Percentiles rank a stretch among this genome's conserved stretches.
Conservation (phyloP, 148 eudicot species). For the Euryodendron excelsum region DNA sequence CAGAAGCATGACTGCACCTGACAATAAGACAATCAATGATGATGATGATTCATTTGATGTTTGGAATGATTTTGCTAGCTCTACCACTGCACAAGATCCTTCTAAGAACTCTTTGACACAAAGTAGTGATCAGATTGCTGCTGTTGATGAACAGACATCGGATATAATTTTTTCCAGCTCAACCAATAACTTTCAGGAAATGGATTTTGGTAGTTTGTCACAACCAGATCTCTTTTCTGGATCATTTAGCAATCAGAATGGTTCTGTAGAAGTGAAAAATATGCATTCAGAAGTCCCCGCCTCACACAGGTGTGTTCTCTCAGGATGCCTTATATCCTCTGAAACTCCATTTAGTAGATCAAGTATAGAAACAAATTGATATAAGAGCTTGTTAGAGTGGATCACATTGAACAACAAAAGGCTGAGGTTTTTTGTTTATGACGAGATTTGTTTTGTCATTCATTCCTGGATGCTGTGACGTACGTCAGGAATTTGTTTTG, state of each 20-base stretch:
- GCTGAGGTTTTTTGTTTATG: not conserved
- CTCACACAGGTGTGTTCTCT: slow-evolving; percentile 43
- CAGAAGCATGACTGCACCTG: slow-evolving; percentile 19
- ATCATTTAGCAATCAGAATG: slow-evolving; percentile 26
- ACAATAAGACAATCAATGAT: slow-evolving; percentile 21
- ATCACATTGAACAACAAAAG: not conserved
- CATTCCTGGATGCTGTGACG: not conserved
- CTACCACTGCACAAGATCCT: slow-evolving; percentile 25
- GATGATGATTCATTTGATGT: slow-evolving; percentile 41
- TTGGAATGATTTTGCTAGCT: slow-evolving; percentile 50
- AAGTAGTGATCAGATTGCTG: slow-evolving; percentile 10
- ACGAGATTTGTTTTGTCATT: not conserved
- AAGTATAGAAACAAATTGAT: not conserved
- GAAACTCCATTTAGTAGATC: not conserved
- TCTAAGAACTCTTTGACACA: slow-evolving; percentile 32
- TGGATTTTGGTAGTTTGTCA: slow-evolving; percentile 35
- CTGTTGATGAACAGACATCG: slow-evolving; percentile 17
- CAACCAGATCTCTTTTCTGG: slow-evolving; percentile 42
- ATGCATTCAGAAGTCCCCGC: slow-evolving; percentile 34
- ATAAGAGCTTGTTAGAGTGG: not conserved
- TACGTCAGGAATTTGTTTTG: not conserved
- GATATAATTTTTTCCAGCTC: slow-evolving; percentile 33
- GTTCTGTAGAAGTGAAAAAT: slow-evolving; percentile 24
- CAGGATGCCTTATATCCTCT: not conserved
- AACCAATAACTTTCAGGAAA: slow-evolving; percentile 30